These are phyloP conservation scores for Nicotiana tabacum DNA, from an alignment of 257 asterid species.

Conservation along the genomic window DNA sequence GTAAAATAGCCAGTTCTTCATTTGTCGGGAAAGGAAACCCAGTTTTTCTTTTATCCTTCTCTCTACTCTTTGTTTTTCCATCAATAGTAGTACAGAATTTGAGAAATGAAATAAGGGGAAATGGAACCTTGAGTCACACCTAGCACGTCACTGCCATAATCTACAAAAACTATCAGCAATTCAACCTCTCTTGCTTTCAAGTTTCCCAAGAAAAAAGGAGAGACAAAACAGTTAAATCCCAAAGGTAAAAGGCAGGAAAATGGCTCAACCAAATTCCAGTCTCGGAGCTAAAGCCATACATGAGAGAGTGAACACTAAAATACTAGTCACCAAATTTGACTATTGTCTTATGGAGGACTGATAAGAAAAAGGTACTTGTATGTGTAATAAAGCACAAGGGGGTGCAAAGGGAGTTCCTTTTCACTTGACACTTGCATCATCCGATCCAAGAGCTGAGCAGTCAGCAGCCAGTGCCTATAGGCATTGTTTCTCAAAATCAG, in stretches of 20 bases:
- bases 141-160: neutral
- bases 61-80: neutral
- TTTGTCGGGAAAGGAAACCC: neutral
- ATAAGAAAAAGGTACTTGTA: too few relatives aligned
- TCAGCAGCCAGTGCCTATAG: neutral
- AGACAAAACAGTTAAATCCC: neutral
- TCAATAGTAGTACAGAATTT: neutral
- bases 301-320: too few relatives aligned
- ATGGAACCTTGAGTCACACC: neutral
- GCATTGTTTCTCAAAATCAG: neutral
- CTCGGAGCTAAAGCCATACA: neutral
- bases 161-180: neutral
- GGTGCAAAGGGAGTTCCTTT: too few relatives aligned
- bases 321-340: too few relatives aligned
- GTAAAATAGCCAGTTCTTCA: neutral
- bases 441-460: neutral
- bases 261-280: neutral
- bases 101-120: neutral
- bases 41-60: neutral
- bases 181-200: neutral
- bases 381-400: too few relatives aligned
- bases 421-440: neutral
- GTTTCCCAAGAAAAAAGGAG: neutral
- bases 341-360: too few relatives aligned
- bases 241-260: neutral